These are phyloP conservation scores for Fusarium albidum DNA, from an alignment of 2,329 filamentous ascomycete species.

Conservation along the genomic window DNA sequence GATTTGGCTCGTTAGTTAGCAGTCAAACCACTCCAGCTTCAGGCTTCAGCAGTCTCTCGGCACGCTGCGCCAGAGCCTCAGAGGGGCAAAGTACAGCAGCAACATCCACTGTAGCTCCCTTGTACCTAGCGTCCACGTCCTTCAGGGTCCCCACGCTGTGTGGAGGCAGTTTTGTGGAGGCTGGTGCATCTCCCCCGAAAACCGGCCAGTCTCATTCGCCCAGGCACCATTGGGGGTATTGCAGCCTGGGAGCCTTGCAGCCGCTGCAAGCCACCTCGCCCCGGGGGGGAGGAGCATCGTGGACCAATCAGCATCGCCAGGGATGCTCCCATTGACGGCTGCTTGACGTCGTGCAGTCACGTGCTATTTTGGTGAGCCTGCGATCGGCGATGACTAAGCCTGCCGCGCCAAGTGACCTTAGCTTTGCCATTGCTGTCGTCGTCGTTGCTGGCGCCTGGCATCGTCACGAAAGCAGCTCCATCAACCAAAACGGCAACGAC, in stretches of 20 bases:
- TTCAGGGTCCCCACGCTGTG: constrained; percentile 32
- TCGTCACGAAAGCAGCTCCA: constrained; percentile 38
- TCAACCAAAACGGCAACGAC: constrained; percentile 29
- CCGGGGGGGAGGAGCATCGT: neutral
- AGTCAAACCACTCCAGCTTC: neutral
- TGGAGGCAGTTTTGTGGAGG: constrained; percentile 11
- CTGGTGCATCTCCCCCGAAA: constrained; percentile 23
- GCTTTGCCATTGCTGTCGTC: constrained; percentile 38
- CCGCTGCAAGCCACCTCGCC: constrained; percentile 22
- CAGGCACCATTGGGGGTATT: constrained; percentile 15
- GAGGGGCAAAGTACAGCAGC: constrained; percentile 23
- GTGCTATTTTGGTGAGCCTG: constrained; percentile 11
- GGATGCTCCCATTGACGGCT: neutral
- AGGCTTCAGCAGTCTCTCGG: too few species aligned
- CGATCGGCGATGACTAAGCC: constrained; percentile 34
- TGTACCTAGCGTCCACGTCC: constrained; percentile 23
- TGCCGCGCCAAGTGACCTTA: constrained; percentile 31
- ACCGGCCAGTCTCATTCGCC: constrained; percentile 31
- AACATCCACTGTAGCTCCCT: constrained; percentile 22
- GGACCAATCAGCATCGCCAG: constrained; percentile 29
- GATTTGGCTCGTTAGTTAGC: constrained; percentile 7
- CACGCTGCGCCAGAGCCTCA: constrained; percentile 16
- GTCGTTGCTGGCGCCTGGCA: constrained; percentile 42
- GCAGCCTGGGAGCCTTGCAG: constrained; percentile 34
- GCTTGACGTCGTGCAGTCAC: constrained; percentile 22